Base-by-base conservation (phyloP, 148 eudicot genomes). In the Arbutus unedo region DNA sequence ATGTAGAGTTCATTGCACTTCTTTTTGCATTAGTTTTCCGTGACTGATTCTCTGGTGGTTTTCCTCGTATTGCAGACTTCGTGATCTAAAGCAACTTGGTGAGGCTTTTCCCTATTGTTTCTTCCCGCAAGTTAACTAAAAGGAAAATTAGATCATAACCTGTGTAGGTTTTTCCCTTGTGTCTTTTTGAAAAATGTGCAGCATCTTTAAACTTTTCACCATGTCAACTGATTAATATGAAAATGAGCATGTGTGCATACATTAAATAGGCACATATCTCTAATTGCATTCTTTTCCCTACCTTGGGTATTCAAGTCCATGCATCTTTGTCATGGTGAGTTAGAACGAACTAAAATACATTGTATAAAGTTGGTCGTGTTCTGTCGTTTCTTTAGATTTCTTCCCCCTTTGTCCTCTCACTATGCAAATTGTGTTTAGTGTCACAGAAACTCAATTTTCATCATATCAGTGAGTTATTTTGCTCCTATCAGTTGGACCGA, bases 11-110 rank as follows among this genome's bases (percentile, higher is more conserved):
- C 81, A 57, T 49, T 79, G 72, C 57, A 48, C 16, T 50, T 49
- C 3, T 70, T 55, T 25, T 41, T 47, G 45, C 38, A 49, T 16
- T 18, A 18, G 25, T 48, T 71, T 80, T 50, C 74, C 19, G 25
- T 51, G 54, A 76, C 85, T 81, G 66, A 54, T 74, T 1, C 57
- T 59, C 56, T 73, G 71, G 50, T 18, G 68, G 43, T 82, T 79
- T 67, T 21, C 51, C 10, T 68, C 48, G 43, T 45, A 70, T 79
- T 89, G 89, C 90, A 92, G 95, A 83, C 90, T 92, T 68, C 95
- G 93, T 51, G 95, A 92, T 84, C 91, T 92, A 53, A 92, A 91
- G 87, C 93, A 92, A 87, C 93, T 92, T 54, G 94, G 94, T 90
- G 82, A 92, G 91, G 64, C 75, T 48, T 71, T 47, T 70, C 44